Evolutionary conservation across 1,139 yeast species (phyloP).

Genomic region (Saccharomycopsis hybrid): DNA sequence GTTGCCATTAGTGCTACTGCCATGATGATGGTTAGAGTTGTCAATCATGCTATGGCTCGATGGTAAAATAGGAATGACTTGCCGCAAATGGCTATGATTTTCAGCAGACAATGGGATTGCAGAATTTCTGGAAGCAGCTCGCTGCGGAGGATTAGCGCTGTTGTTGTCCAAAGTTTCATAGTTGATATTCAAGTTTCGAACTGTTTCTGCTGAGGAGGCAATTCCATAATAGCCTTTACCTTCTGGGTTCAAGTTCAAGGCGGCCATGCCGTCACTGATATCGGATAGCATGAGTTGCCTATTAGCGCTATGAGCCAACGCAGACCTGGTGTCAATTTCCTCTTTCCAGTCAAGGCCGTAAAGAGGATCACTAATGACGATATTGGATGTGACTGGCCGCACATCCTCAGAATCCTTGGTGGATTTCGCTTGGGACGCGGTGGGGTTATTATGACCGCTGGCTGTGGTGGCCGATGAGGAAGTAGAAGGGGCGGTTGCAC

Average conservation of each 20-base stretch:
- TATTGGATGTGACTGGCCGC: constrained; percentile 28
- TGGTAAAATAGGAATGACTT: constrained; percentile 6
- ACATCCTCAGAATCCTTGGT: constrained; percentile 20
- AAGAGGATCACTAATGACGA: constrained; percentile 33
- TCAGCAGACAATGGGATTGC: background rate
- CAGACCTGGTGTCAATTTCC: constrained; percentile 32
- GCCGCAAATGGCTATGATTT: too few species aligned
- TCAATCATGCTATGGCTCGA: background rate
- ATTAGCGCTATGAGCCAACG: background rate
- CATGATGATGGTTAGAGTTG: background rate
- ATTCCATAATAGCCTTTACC: constrained; percentile 57
- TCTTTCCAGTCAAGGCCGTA: constrained; percentile 55
- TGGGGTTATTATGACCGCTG: too few species aligned
- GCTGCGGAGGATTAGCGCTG: background rate
- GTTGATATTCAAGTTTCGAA: constrained; percentile 12
- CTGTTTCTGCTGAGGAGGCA: constrained; percentile 48
- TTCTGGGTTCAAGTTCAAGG: constrained; percentile 36
- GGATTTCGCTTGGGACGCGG: background rate
- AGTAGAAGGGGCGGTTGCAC: constrained; percentile 16
- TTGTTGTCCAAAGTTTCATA: background rate
- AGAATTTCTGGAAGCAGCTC: background rate
- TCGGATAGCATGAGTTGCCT: constrained; percentile 19
- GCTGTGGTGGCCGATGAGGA: background rate
- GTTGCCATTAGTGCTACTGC: background rate
- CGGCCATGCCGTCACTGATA: constrained; percentile 48